These are phyloP conservation scores for Pleochaeta shiraiana DNA, from an alignment of 2,329 filamentous ascomycete genomes.

Conservation along the genomic window DNA sequence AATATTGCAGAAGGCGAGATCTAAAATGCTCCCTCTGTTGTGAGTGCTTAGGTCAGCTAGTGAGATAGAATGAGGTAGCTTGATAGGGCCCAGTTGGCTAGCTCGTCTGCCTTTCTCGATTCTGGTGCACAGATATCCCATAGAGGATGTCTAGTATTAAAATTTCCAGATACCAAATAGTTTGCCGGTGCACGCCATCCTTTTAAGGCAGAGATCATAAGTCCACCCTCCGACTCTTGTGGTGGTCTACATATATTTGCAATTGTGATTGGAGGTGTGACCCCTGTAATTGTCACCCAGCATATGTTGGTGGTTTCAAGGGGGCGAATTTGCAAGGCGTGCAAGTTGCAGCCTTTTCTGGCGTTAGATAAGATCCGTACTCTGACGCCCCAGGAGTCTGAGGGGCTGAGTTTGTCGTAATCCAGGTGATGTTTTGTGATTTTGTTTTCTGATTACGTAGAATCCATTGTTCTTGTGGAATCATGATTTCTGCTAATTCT, in stretches of 20 bases:
- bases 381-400: neutral
- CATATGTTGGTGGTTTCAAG: neutral
- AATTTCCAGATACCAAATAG: neutral
- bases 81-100: neutral
- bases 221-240: neutral
- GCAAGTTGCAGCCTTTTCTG: neutral
- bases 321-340: neutral
- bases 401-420: neutral
- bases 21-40: neutral
- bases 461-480: neutral
- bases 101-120: neutral
- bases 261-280: neutral
- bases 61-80: neutral
- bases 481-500: neutral
- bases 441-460: neutral
- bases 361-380: neutral
- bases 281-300: neutral
- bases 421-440: neutral
- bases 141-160: neutral
- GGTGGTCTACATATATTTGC: neutral
- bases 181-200: neutral
- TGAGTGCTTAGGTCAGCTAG: neutral
- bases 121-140: neutral
- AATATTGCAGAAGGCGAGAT: neutral
- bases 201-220: neutral